Base-by-base conservation (phyloP, 352 stramenopile genomes). In the Pythium brachiatum region DNA sequence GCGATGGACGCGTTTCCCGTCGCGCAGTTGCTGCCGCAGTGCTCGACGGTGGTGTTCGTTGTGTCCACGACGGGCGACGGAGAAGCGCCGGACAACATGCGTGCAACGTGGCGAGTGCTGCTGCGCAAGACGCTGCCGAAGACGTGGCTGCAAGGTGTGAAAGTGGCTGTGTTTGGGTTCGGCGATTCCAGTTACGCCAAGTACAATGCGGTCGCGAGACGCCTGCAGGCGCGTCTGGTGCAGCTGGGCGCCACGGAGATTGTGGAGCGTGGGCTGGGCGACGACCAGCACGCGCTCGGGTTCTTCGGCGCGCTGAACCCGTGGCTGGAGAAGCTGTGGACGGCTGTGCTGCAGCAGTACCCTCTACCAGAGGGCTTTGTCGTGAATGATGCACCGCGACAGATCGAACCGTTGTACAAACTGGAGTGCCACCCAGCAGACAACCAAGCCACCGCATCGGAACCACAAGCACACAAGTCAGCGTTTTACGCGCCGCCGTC, bases 111-210 rank as follows among this genome's bases (percentile, higher is more conserved):
- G 90, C 83, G 79, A 18, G 84, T 75, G 70, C 72, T 98, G 44
- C 66, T 97, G 55, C 86, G 86, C n/a, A 96, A 92, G 66, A 89
- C 69, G 11, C 72, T 98, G 12, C 61, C 74, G 5, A 39, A 56
- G 12, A 68, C 86, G 26, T 96, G 83, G 73, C 78, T 98, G 3
- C 15, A 27, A 2, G 69, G 69, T 26, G 74, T 97, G 20, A 64
- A 79, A 7, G 72, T 97, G 41, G 89, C 91, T 4, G 86, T 98
- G 47, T 97, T 98, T 66, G 93, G 94, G 25, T 68, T 98, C 26
- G 94, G 94, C 11, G 92, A 98, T 71, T 97, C 88, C 43, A 92
- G 78, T 34, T 98, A 98, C 70, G 83, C 81, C 63, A 97, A 97
- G 74, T 98, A 94, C 75, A 97, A 97, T 56, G 87, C 89, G 0